phyloP scores from a whole-genome alignment of 2,329 filamentous ascomycete species.

The Ophiostoma angusticollis region DNA sequence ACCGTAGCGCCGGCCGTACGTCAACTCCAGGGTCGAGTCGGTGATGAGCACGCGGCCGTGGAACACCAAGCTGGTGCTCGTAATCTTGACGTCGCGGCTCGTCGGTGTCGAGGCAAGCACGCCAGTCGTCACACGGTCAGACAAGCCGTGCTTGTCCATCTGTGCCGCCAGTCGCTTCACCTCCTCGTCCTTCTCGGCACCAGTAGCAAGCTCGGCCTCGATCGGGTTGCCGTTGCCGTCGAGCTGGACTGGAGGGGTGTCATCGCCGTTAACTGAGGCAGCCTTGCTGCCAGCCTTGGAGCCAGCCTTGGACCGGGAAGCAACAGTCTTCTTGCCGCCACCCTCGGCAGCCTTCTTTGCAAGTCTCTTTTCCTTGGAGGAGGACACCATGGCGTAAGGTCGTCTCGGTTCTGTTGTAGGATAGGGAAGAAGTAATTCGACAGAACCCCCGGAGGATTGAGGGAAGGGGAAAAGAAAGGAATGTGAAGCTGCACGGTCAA shows the following conservation, averaged over 20 bases:
- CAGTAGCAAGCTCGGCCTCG: conserved; percentile 44
- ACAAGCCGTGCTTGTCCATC: conserved; percentile 91
- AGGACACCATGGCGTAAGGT: conserved; percentile 46
- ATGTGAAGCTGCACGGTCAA: conserved; percentile 8
- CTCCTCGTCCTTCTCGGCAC: conserved; percentile 60
- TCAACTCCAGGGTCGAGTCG: conserved; percentile 86
- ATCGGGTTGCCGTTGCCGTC: conserved; percentile 48
- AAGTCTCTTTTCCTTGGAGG: conserved; percentile 59
- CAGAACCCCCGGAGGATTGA: not conserved
- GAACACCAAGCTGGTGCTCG: conserved; percentile 84
- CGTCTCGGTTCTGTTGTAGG: not conserved
- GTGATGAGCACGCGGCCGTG: conserved; percentile 94
- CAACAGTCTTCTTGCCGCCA: conserved; percentile 66
- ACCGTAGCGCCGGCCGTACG: conserved; percentile 85
- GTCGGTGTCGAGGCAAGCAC: conserved; percentile 74
- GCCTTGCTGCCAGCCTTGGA: conserved; percentile 52
- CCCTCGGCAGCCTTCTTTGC: conserved; percentile 60
- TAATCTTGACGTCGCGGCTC: conserved; percentile 95
- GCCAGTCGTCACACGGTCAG: conserved; percentile 95
- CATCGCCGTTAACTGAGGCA: conserved; percentile 59
- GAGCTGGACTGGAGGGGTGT: conserved; percentile 39
- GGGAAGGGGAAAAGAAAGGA: not conserved
- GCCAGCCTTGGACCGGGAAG: conserved; percentile 50
- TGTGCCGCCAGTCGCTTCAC: conserved; percentile 82
- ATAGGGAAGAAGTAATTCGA: not conserved